These are phyloP conservation scores for Conticribra weissflogii DNA, from an alignment of 108 stramenopile genomes.

Conservation along the genomic window DNA sequence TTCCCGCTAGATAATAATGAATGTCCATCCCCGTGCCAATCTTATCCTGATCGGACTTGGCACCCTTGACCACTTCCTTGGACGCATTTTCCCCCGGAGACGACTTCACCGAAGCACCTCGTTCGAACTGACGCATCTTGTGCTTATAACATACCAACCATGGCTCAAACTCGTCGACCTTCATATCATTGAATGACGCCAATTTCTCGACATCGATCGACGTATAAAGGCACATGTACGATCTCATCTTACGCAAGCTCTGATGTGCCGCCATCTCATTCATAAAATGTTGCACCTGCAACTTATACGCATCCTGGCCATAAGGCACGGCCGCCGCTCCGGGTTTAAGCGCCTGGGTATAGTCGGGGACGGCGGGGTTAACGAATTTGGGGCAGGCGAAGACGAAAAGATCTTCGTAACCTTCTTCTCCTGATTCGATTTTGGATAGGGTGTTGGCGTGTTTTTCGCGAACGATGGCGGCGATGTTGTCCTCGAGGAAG, in stretches of 20 bases:
- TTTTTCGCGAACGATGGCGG: conserved; percentile 80
- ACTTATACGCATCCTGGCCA: conserved; percentile 72
- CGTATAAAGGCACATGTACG: conserved; percentile 97
- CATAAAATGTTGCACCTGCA: conserved; percentile 85
- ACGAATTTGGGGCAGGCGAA: conserved; percentile 95
- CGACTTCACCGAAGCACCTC: conserved; percentile 4
- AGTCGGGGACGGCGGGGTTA: conserved; percentile 82
- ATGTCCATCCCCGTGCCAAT: conserved; percentile 79
- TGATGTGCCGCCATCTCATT: conserved; percentile 80
- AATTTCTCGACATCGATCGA: conserved; percentile 91
- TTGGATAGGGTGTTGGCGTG: conserved; percentile 84
- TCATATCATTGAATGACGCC: conserved; percentile 83
- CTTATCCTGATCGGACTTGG: conserved; percentile 16
- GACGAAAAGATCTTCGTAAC: conserved; percentile 86
- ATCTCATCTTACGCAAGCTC: conserved; percentile 78
- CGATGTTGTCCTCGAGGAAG: conserved; percentile 80
- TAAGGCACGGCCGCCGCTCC: conserved; percentile 38
- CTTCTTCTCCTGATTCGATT: conserved; percentile 81
- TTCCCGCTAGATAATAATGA: conserved; percentile 67
- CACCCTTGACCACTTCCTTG: conserved; percentile 7
- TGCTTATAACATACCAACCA: conserved; percentile 72
- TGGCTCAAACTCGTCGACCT: conserved; percentile 51
- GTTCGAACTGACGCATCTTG: conserved; percentile 76
- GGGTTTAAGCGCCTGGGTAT: conserved; percentile 41
- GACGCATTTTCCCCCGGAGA: conserved; percentile 22